Conservation (phyloP, 805 yeast species). For the Lipomyces oligophaga region DNA sequence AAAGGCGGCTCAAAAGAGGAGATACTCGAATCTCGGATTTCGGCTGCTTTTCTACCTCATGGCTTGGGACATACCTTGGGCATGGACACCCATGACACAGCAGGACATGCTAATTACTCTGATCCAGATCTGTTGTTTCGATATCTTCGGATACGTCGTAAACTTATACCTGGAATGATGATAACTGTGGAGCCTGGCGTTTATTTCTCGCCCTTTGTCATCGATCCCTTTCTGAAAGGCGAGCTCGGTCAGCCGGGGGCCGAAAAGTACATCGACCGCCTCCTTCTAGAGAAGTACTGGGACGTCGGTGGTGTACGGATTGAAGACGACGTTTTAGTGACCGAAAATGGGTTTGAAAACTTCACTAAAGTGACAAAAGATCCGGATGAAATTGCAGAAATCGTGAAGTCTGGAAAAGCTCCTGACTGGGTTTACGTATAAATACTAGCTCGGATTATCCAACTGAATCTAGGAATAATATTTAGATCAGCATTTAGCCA, state of each 20-base stretch:
- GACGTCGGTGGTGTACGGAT: conserved; percentile 96
- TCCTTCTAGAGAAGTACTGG: conserved; percentile 71
- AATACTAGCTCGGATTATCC: too few relatives aligned
- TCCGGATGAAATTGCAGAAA: conserved; percentile 72
- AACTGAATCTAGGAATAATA: neutral
- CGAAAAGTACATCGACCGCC: conserved; percentile 56
- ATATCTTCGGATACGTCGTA: conserved; percentile 77
- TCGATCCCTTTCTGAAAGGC: conserved; percentile 52
- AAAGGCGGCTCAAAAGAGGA: conserved; percentile 47
- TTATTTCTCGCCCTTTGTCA: conserved; percentile 79
- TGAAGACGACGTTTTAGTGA: conserved; percentile 86
- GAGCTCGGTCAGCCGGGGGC: conserved; percentile 42
- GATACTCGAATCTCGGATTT: conserved; percentile 62
- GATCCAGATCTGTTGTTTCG: conserved; percentile 75
- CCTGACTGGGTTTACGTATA: too few relatives aligned
- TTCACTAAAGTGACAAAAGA: conserved; percentile 81
- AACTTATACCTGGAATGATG: conserved; percentile 70
- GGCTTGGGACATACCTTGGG: conserved; percentile 94
- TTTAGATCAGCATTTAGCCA: too few relatives aligned
- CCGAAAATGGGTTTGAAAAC: conserved; percentile 72
- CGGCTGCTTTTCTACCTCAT: conserved; percentile 86
- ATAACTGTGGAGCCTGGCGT: conserved; percentile 94
- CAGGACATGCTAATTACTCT: conserved; percentile 78
- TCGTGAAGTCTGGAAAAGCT: conserved; percentile 49
- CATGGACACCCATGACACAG: conserved; percentile 95